phyloP scores from a whole-genome alignment of 768 basidiomycete genomes.

The Porphyrellus cyaneotinctus region DNA sequence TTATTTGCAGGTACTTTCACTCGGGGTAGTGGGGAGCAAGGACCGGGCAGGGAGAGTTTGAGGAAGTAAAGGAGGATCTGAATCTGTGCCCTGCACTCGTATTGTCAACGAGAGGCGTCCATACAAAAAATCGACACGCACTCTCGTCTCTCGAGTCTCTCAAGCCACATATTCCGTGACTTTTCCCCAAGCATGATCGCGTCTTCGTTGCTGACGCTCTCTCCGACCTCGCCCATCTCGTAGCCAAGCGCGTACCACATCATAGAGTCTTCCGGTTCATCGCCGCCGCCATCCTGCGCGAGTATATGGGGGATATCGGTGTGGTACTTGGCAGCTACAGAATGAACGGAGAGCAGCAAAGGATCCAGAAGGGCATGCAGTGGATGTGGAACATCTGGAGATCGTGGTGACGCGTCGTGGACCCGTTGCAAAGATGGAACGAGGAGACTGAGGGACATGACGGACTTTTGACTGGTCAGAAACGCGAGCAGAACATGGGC shows the following conservation, averaged over 20 bases:
- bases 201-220: constrained; percentile 19
- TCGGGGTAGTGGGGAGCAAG: constrained; percentile 28
- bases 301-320: constrained; percentile 59
- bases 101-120: constrained; percentile 4
- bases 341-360: constrained; percentile 55
- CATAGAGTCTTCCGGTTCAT: constrained; percentile 64
- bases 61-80: constrained; percentile 70
- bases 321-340: constrained; percentile 57
- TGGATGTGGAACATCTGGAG: constrained; percentile 41
- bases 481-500: neutral
- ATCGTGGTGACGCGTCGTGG: constrained; percentile 27
- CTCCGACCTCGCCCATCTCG: constrained; percentile 40
- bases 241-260: constrained; percentile 72
- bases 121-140: constrained; percentile 28
- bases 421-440: constrained; percentile 55
- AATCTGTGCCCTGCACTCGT: constrained; percentile 55
- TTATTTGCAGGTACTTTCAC: constrained; percentile 25
- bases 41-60: constrained; percentile 58
- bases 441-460: constrained; percentile 62
- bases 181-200: constrained; percentile 40
- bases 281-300: constrained; percentile 53
- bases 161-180: constrained; percentile 56
- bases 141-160: constrained; percentile 68
- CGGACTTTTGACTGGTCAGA: constrained; percentile 45
- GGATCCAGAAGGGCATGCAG: constrained; percentile 59